Percentiles rank a stretch among this genome's conserved stretches.
Evolutionary conservation across 495 filamentous ascomycete species (phyloP).

Genomic region (Penicillium simplicissimum): DNA sequence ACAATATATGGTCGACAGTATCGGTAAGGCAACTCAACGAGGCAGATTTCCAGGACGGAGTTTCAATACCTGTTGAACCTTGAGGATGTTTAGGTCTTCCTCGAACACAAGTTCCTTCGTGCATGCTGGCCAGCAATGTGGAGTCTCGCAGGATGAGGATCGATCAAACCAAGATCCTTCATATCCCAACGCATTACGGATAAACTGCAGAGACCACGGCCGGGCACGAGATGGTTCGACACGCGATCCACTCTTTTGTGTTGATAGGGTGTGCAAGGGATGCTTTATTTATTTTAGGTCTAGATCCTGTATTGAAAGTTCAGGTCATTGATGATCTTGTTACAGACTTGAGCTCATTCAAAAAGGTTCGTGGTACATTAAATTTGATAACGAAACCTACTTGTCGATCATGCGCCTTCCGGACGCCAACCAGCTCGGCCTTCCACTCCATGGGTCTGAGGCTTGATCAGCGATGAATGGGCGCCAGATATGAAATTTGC

Average conservation of each 20-base stretch:
- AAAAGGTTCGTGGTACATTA: neutral
- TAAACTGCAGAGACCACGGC: neutral
- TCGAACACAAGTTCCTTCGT: neutral
- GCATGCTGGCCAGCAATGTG: neutral
- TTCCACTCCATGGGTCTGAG: neutral
- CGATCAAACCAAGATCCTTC: neutral
- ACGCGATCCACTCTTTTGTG: neutral
- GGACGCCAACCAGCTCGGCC: neutral
- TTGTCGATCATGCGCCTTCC: conserved; percentile 10
- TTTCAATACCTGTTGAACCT: neutral
- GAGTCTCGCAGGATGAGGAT: conserved; percentile 3
- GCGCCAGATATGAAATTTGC: neutral
- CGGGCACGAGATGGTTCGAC: neutral
- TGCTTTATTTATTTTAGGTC: neutral
- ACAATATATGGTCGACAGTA: too few relatives aligned
- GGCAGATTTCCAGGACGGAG: neutral
- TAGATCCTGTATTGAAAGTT: neutral
- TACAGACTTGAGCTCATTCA: neutral
- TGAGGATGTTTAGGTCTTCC: neutral
- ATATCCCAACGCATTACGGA: neutral
- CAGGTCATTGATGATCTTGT: neutral
- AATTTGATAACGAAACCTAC: conserved; percentile 14
- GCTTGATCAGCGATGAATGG: neutral
- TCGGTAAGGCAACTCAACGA: neutral
- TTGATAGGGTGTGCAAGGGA: conserved; percentile 2